Evolutionary conservation across 371 early-diverging fungal genomes (phyloP), one percentile per base, ranked within the genome.

Genomic region (Mucor lusitanicus): DNA sequence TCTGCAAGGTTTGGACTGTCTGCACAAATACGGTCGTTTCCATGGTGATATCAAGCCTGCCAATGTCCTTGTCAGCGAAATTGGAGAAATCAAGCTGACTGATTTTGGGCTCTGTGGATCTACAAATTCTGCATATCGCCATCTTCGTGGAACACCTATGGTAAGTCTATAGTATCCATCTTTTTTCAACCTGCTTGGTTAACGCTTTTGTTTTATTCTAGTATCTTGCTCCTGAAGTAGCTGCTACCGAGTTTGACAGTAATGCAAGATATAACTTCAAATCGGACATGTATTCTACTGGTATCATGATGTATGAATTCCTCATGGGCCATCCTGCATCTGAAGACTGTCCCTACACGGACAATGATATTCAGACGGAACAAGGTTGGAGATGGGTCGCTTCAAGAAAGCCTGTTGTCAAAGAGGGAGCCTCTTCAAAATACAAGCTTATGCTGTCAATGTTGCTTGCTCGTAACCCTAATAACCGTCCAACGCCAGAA

Each of bases 191-290:
- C 7, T 33, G 8, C 1, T 33, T 33, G 3, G 8, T 8, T 33
- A 1, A 33, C 33, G 12, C 40, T 32, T 32, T 21, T 19, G 33
- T 33, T 33, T 1, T 0, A 6, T 30, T 35, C 0, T 40, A 65
- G 66, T 59, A 12, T 48, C 35, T 65, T 35, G 66, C 66, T 2
- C 66, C 66, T 12, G 66, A 65, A 39, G 66, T 65, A 12, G 66
- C 50, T 9, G 25, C 37, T 37, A 5, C 3, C 13, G 19, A 25
- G 5, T 15, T 19, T 13, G 37, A 37, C 37, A 37, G 13, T 3
- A 12, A 11, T 37, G 37, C 37, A 9, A 8, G 1, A 0, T 53
- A 2, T 6, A 15, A 27, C 21, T 40, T 53, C n/a, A 58, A 42
- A 28, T 57, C 60, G 37, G 66, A 59, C 53, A 59, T 65, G 8